Percentiles rank a stretch among this genome's conserved stretches.
These are phyloP conservation scores for Kalaharituber pfeilii DNA, from an alignment of 2,329 filamentous ascomycete species.

Conservation along the genomic window DNA sequence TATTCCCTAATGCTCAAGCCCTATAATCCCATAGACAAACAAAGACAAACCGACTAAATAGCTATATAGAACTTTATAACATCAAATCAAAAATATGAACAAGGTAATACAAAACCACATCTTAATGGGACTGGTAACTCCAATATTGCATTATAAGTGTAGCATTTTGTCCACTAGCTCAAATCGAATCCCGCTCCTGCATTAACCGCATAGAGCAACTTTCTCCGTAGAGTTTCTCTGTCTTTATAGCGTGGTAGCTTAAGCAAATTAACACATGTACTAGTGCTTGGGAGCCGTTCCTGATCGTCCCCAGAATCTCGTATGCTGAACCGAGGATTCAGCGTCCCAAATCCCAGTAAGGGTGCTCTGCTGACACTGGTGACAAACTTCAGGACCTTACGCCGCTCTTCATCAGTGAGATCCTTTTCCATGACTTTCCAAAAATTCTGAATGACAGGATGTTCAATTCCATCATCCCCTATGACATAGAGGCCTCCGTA, in stretches of 20 bases:
- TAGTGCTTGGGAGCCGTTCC: conserved; percentile 70
- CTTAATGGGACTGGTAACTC: too few relatives aligned
- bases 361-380: conserved; percentile 85
- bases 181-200: conserved; percentile 86
- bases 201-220: conserved; percentile 76
- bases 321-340: conserved; percentile 78
- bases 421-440: conserved; percentile 65
- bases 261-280: conserved; percentile 86
- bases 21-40: too few relatives aligned
- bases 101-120: too few relatives aligned
- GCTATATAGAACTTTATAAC: too few relatives aligned
- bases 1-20: too few relatives aligned
- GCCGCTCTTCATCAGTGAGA: conserved; percentile 57
- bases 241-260: conserved; percentile 73
- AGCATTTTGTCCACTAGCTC: conserved; percentile 34
- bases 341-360: conserved; percentile 67
- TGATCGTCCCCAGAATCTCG: conserved; percentile 58
- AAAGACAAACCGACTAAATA: too few relatives aligned
- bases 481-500: conserved; percentile 81
- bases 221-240: conserved; percentile 49
- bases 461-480: conserved; percentile 75
- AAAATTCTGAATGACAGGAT: conserved; percentile 70
- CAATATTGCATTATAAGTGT: too few relatives aligned
- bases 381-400: conserved; percentile 86
- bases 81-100: too few relatives aligned